These are phyloP conservation scores for Cytidiella melzeri DNA, from an alignment of 768 basidiomycete genomes.

Conservation along the genomic window DNA sequence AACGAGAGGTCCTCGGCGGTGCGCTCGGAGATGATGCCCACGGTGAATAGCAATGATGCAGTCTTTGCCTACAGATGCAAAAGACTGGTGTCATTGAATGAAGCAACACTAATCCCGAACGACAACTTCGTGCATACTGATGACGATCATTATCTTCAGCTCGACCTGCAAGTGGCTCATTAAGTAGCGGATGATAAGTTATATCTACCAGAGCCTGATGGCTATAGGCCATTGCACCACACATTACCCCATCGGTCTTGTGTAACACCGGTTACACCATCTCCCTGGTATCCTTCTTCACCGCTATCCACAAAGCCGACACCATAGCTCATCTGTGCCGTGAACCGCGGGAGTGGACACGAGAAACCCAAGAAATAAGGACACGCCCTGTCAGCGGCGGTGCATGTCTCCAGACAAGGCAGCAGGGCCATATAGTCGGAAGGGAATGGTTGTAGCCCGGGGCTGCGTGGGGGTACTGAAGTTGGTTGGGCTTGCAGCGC, in stretches of 20 bases:
- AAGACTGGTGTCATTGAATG: no score
- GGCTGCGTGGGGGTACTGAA: slow-evolving; percentile 39
- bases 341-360: slow-evolving; percentile 58
- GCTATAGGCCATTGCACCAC: slow-evolving; percentile 51
- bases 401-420: slow-evolving; percentile 78
- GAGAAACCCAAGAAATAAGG: slow-evolving; percentile 64
- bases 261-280: slow-evolving; percentile 46
- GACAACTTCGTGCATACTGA: no score
- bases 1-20: no score
- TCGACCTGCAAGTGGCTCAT: no score
- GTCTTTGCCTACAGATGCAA: no score
- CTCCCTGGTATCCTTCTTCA: slow-evolving; percentile 37
- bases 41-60: no score
- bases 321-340: slow-evolving; percentile 65
- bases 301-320: slow-evolving; percentile 66
- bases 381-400: slow-evolving; percentile 67
- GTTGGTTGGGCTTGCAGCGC: slow-evolving; percentile 41
- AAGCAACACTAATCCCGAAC: no score
- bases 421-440: slow-evolving; percentile 54
- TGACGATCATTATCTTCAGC: no score
- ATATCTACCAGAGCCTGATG: not conserved
- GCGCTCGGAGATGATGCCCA: no score
- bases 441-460: slow-evolving; percentile 38
- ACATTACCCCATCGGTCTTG: slow-evolving; percentile 72
- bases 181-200: not conserved